Evolutionary conservation across 768 basidiomycete genomes (phyloP), one percentile per base, ranked within the genome.

Genomic region (Suillus hirtellus): DNA sequence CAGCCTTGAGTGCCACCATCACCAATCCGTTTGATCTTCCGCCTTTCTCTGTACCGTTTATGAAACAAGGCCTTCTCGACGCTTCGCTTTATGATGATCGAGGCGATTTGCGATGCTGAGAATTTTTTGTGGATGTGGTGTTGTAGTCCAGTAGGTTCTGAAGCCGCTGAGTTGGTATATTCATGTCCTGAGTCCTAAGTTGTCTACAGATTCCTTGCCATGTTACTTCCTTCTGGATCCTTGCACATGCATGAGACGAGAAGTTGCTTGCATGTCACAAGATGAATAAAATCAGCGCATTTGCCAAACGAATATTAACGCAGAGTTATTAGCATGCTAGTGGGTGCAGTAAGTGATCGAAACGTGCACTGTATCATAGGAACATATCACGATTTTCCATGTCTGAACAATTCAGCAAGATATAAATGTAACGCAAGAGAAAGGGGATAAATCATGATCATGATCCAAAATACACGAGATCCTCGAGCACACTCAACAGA

Each of bases 1-100:
- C 52, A 35, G 34, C 52, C 19, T 11, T 53, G 52, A 37, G 31
- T n/a, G 31, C 11, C 11, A 53, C 52, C 34, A 53, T 53, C 34
- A 53, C 52, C 5, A 53, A 53, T 53, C 52, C 52, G 12, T 53
- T 53, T 53, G 52, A 53, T 35, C 52, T 53, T 53, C 52, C 52
- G 31, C 52, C 52, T 53, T 53, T 53, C 34, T 53, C 31, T 35
- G 34, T 53, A 35, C 52, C 52, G 31, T n/a, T 35, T 1, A n/a
- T 53, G 52, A 19, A 53, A 53, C 19, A 19, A 53, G 34, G 11
- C 19, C 52, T 53, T n/a, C 31, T n/a, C 11, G 5, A 2, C 19
- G 52, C 52, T n/a, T 53, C 34, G 52, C 7, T n/a, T n/a, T 3
- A 35, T n/a, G 19, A n/a, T 11, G 6, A 12, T 35, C 12, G 52